Evolutionary conservation across 495 filamentous ascomycete genomes (phyloP), one percentile per base, ranked within the genome.

Genomic region (Aspergillus nidulans): DNA sequence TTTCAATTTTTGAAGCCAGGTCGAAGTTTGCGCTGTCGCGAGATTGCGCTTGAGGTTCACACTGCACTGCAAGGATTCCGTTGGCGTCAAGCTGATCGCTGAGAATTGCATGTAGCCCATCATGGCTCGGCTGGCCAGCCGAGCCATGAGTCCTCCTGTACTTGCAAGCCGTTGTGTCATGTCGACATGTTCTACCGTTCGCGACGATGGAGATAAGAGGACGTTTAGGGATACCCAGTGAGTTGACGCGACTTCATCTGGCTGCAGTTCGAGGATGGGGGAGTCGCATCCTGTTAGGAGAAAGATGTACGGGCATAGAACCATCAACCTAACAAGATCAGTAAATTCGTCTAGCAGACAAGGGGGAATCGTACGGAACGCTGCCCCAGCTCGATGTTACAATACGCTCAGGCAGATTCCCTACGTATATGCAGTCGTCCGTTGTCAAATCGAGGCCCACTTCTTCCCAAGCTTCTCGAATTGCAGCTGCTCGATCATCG

Each of bases 201-300:
- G 77, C 15, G 79, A 68, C 1, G 70, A 71, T 4, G 87, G 81
- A 1, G 84, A 80, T 23, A 88, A 69, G 3, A 92, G 78, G 23
- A 81, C 79, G 50, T 81, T 75, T 1, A 91, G 67, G 7, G 88
- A 81, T 19, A 92, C 85, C 88, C 88, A 92, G 66, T 92, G 88
- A 4, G 81, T 82, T 1, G 87, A 86, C 26, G 82, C 84, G 8
- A 90, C 85, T 70, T 92, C 88, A 3, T 83, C 79, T 1, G 86
- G 85, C 60, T 91, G 87, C 20, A 91, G 72, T 18, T 73, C 73
- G 15, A 91, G 72, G 8, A 80, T 69, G 1, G 85, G 83, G 9
- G 82, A 71, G 28, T 80, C 70, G 38, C 78, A 78, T 23, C 73
- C 76, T 12, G 81, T 86, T 28, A 81, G 65, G 20, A 92, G 70